phyloP scores from a whole-genome alignment of 768 basidiomycete genomes.

The Suillus placidus region DNA sequence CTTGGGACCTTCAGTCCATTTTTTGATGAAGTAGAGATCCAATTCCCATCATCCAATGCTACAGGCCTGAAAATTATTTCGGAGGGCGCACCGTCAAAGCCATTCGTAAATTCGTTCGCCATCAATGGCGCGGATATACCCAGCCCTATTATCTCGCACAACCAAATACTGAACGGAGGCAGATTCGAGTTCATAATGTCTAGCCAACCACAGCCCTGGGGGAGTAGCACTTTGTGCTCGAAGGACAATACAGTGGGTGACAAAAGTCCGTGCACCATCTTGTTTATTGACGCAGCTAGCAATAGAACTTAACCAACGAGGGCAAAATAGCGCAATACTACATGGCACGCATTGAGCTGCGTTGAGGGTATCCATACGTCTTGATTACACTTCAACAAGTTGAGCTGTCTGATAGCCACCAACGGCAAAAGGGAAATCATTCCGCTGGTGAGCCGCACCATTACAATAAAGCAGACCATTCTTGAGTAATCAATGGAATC shows the following conservation, averaged over 20 bases:
- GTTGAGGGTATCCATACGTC: background rate
- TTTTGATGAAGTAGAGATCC: slow-evolving; percentile 55
- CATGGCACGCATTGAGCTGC: background rate
- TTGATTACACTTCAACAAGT: background rate
- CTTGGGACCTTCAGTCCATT: slow-evolving; percentile 41
- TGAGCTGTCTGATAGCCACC: background rate
- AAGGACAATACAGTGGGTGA: background rate
- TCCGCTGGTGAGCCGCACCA: background rate
- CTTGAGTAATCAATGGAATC: background rate
- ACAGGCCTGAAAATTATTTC: slow-evolving; percentile 54
- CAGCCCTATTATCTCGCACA: slow-evolving; percentile 58
- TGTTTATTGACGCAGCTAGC: background rate
- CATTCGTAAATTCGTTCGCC: slow-evolving; percentile 60
- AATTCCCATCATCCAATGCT: slow-evolving; percentile 44
- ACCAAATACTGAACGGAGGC: slow-evolving; percentile 61
- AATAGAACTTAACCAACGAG: background rate
- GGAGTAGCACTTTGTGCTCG: slow-evolving; percentile 24
- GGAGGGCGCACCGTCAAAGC: slow-evolving; percentile 56
- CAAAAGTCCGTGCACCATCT: background rate
- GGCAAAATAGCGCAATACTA: background rate
- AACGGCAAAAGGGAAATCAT: background rate
- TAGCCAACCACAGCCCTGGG: slow-evolving; percentile 48
- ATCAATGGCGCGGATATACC: slow-evolving; percentile 53
- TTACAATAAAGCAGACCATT: background rate
- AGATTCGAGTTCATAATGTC: slow-evolving; percentile 69